Base-by-base conservation (phyloP, 345 rosid species). In the Eucalyptus polyanthemos region DNA sequence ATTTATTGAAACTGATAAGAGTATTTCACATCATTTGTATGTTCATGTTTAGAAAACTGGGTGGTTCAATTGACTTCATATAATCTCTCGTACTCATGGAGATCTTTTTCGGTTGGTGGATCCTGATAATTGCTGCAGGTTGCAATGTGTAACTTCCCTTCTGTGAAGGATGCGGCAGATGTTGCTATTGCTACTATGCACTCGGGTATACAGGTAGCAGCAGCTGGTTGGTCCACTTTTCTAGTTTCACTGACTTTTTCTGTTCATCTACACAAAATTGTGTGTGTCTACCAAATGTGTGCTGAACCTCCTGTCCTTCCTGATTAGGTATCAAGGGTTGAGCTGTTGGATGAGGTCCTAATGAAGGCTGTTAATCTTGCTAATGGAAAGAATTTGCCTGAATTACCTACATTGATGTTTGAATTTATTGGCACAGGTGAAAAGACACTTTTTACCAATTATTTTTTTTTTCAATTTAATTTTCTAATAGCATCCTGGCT, bases 91-190 rank as follows among this genome's bases (percentile, higher is more conserved):
- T 6, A 21, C 85, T 76, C 85, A 76, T 11, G 47, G 85, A 76
- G 85, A 76, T 76, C 47, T 86, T 65, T 90, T 16, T 49, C 1
- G 29, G 51, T 88, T 0, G 65, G 37, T 87, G 47, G 76, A 90
- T 65, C 42, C 53, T 87, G 34, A 86, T 86, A 29, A 91, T 88
- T 88, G 86, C 89, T 94, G 65, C 95, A 97, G 99, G 99, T 96
- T 88, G 99, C 99, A 90, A 93, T 95, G 96, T 97, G 98, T 90
- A 97, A 96, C 93, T 97, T 96, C 89, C 98, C 98, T 50, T 92
- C 99, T 42, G 91, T 97, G 65, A 96, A 97, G 92, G 99, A 96
- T 94, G 99, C 99, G 60, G 99, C 99, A 89, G 98, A 97, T 90
- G 99, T 97, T 91, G 97, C 99, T 53, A 96, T 96, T 95, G 97